phyloP scores from a whole-genome alignment of 1,284 basidiomycete species.

The Rhodofomes roseus region DNA sequence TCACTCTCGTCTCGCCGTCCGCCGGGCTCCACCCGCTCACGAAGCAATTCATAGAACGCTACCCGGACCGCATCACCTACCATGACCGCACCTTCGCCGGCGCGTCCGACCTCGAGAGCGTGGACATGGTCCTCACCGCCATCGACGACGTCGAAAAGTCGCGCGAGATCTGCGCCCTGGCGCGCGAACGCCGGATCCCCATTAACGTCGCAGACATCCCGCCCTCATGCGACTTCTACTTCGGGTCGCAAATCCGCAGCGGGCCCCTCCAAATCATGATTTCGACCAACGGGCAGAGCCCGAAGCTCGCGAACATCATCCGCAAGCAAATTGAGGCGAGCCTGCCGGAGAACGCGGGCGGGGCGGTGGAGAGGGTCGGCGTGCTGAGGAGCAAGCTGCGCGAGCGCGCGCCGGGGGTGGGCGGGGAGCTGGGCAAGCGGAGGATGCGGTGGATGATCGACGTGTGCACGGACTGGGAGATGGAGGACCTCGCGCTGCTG shows the following conservation, averaged over 20 bases:
- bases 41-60: constrained; percentile 44
- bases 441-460: constrained; percentile 97
- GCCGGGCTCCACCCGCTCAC: constrained; percentile 61
- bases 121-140: constrained; percentile 93
- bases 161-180: constrained; percentile 68
- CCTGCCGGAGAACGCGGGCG: constrained; percentile 73
- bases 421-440: constrained; percentile 65
- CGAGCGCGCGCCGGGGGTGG: constrained; percentile 72
- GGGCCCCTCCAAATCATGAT: constrained; percentile 96
- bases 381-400: constrained; percentile 64
- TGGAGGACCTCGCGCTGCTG: constrained; percentile 71
- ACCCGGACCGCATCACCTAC: constrained; percentile 60
- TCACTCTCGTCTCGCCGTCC: constrained; percentile 63
- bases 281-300: constrained; percentile 92
- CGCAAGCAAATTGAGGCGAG: constrained; percentile 66
- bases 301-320: constrained; percentile 86
- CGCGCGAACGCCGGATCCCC: constrained; percentile 70
- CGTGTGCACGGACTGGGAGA: constrained; percentile 82
- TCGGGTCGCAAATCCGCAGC: constrained; percentile 89
- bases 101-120: constrained; percentile 53
- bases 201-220: constrained; percentile 98
- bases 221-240: constrained; percentile 95
- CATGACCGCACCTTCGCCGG: constrained; percentile 65
- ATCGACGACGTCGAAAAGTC: constrained; percentile 83
- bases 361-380: constrained; percentile 82